Base-by-base conservation (phyloP, 805 yeast species). In the Wickerhamiella kurtzmanii region DNA sequence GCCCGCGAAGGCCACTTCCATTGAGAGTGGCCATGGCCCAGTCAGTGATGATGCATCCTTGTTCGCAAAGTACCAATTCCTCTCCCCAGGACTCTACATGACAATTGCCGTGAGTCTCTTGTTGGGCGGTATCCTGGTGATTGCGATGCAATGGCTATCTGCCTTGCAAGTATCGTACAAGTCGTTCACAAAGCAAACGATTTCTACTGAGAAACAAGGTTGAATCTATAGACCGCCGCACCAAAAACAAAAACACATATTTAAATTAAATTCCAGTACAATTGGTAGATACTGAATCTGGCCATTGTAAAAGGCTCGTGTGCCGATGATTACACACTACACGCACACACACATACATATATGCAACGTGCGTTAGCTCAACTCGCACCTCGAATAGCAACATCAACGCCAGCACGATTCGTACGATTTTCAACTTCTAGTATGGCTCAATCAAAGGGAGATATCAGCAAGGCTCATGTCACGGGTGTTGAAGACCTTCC, bases 61-160 rank as follows among this genome's bases (percentile, higher is more conserved):
- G 48, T 81, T 83, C 62, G 73, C 76, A 48, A 68, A 72, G 50
- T 83, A 82, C 63, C 74, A 74, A 57, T 80, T 77, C 61, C 82
- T 85, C 68, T 73, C 86, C 11, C 79, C 88, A 15, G 96, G 95
- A 18, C 69, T 89, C 49, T 77, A 84, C 66, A 81, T 82, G 79
- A 73, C 81, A 49, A 63, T 88, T 39, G 86, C 85, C 16, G 70
- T 85, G 2, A 61, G 73, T 11, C 62, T 84, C 51, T 67, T 87
- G 53, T 48, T 84, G 18, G 64, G 64, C 35, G 65, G 64, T 35
- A 69, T 85, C 37, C 66, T 85, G 47, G 59, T 69, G 44, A 66
- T 72, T 44, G 89, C 94, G 15, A 70, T 86, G 50, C 59, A 74
- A 44, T 85, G 95, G 92, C 66, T 85, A 43, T 60, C 76, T 20